phyloP scores from a whole-genome alignment of 192 early-diverging fungal species.

The Podochytrium sp. region DNA sequence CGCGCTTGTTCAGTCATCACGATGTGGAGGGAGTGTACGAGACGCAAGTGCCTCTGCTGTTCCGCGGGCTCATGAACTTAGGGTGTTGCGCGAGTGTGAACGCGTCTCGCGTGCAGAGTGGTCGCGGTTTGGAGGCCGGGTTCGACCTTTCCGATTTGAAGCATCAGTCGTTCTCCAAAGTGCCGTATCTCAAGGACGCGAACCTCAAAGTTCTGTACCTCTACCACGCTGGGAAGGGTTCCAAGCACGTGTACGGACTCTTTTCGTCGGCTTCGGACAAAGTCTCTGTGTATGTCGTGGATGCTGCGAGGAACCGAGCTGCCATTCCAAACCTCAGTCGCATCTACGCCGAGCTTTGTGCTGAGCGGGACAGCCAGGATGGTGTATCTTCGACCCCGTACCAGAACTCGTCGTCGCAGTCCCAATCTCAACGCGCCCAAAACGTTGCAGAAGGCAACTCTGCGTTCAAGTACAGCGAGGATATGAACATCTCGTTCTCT shows the following conservation, averaged over 20 bases:
- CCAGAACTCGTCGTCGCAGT: constrained; percentile 5
- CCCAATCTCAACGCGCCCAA: constrained; percentile 28
- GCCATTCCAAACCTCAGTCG: constrained; percentile 74
- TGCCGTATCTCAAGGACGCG: constrained; percentile 39
- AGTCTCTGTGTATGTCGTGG: constrained; percentile 78
- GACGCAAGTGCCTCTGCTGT: constrained; percentile 79
- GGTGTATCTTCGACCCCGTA: constrained; percentile 12
- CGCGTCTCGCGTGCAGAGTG: constrained; percentile 23
- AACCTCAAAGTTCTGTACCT: constrained; percentile 74
- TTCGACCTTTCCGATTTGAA: constrained; percentile 47
- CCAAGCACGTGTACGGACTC: constrained; percentile 70
- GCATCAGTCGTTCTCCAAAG: constrained; percentile 31
- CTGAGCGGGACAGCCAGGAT: constrained; percentile 29
- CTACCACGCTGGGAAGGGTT: constrained; percentile 67
- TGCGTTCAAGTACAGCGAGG: constrained; percentile 54
- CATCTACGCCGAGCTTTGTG: constrained; percentile 63
- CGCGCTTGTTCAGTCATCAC: constrained; percentile 83
- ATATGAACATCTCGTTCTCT: constrained; percentile 55
- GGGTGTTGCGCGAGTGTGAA: constrained; percentile 63
- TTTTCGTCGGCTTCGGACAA: constrained; percentile 61
- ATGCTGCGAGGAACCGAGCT: constrained; percentile 58
- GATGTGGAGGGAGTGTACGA: constrained; percentile 94
- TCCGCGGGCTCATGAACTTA: constrained; percentile 79
- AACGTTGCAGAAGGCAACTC: not conserved
- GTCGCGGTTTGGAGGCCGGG: constrained; percentile 39